A percentile compares a stretch with the other conserved stretches of the same genome.
phyloP scores from a whole-genome alignment of 1,284 basidiomycete species.

The Jaminaea rosea region DNA sequence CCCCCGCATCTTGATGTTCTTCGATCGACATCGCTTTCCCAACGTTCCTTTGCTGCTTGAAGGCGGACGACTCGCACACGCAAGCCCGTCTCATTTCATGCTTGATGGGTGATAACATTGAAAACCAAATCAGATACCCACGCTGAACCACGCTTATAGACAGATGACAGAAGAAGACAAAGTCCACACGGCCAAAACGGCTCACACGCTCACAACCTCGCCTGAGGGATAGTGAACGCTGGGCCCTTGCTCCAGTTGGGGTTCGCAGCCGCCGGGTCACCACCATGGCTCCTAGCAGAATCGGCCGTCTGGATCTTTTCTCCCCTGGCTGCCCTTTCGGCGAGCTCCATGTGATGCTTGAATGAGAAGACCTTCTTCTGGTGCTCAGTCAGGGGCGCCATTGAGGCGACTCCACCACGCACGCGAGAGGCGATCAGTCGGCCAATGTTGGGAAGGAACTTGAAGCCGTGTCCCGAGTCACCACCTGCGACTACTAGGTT shows the following conservation, averaged over 20 bases:
- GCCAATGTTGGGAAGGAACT: constrained; percentile 65
- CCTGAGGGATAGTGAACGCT: neutral
- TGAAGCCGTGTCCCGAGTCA: constrained; percentile 52
- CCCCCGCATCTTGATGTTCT: no score
- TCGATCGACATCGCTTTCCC: no score
- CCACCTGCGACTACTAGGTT: constrained; percentile 50
- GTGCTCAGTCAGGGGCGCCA: constrained; percentile 5
- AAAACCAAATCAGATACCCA: no score
- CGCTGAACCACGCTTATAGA: no score
- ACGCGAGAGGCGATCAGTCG: constrained; percentile 63
- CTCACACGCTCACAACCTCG: neutral
- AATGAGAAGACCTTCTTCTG: constrained; percentile 19
- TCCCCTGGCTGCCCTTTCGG: neutral
- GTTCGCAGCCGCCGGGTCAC: neutral
- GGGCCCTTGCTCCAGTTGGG: neutral
- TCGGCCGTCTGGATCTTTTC: no score
- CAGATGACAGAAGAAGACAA: no score
- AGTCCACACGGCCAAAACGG: no score
- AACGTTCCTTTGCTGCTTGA: no score
- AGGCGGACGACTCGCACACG: no score
- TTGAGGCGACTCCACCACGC: constrained; percentile 1
- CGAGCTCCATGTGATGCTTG: constrained; percentile 14
- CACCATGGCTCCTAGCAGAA: no score
- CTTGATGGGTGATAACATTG: no score
- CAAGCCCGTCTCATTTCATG: no score